Evolutionary conservation across 495 filamentous ascomycete species (phyloP), one percentile per base, ranked within the genome.

Genomic region (Xylaria sp.): DNA sequence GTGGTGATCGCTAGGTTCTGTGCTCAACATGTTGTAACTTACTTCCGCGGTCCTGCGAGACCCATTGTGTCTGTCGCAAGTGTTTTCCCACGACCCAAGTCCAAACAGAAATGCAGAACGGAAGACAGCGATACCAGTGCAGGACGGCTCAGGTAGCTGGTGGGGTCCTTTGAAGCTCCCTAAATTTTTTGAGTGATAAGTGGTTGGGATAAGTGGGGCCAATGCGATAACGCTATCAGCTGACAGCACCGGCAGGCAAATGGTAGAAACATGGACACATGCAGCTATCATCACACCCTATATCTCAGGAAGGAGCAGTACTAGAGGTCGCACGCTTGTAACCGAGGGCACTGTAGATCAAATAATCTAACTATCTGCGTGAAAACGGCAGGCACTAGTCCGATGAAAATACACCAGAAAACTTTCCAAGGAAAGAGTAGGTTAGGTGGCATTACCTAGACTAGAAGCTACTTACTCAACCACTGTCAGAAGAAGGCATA

Each of bases 31-130:
- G 21, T n/a, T 33, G 63, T 67, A 61, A 57, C 82, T 77, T 86
- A 95, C 93, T 91, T 93, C 74, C 87, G 87, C 64, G 90, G 89
- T 46, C 80, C 92, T 74, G 92, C 87, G 73, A 95, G 88, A 79
- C 93, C 92, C 93, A 95, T 95, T 58, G 71, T 80, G 58, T 63
- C 50, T 80, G 58, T 63, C 50, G 29, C 35, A 19, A 70, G 67
- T 72, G 26, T 21, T 19, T 44, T 26, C 37, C 48, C 57, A 33
- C 52, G 62, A 61, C 44, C 3, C 17, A 15, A 15, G 8, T 61
- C n/a, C n/a, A 21, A 43, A 57, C 40, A 37, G 50, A 57, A 40
- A 68, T 29, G 59, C 21, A 64, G 55, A 69, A 48, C 29, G 12
- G 31, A 40, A 44, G 15, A 43, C 33, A 5, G 43, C 58, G 44